Conservation (phyloP, 2,329 filamentous ascomycete genomes). For the Beauveria scarabaeidicola region DNA sequence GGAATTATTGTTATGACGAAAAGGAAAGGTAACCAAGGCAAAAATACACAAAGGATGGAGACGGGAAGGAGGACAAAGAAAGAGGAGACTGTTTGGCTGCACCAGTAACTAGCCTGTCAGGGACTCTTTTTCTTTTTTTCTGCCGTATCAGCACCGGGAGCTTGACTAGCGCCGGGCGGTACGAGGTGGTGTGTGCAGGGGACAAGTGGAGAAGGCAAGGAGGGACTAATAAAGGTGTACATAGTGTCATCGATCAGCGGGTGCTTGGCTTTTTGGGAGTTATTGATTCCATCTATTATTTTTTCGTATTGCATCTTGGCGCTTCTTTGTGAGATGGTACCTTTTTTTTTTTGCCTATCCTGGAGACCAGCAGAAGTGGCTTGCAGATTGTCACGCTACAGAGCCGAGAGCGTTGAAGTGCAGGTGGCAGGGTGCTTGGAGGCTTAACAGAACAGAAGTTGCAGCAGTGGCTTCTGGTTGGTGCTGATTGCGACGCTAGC, state of each 20-base stretch:
- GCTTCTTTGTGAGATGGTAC: too few species aligned
- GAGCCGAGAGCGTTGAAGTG: too few species aligned
- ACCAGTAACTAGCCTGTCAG: neutral
- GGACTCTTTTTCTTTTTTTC: neutral
- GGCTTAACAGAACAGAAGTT: too few species aligned
- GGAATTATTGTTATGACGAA: conserved; percentile 8
- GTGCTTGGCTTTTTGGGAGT: neutral
- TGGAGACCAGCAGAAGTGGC: too few species aligned
- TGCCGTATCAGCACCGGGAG: neutral
- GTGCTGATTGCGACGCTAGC: too few species aligned
- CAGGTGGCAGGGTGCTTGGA: too few species aligned
- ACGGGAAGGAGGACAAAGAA: conserved; percentile 5
- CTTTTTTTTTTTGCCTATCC: too few species aligned
- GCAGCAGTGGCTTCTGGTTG: too few species aligned
- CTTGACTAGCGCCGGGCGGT: neutral
- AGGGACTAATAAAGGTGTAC: too few species aligned
- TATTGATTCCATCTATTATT: too few species aligned
- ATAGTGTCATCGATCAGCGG: neutral
- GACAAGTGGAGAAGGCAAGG: neutral
- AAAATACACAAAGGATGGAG: conserved; percentile 4
- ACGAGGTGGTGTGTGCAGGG: neutral
- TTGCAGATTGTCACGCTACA: too few species aligned
- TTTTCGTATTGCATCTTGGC: too few species aligned
- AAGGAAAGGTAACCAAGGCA: neutral
- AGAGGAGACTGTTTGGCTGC: neutral